A percentile compares a stretch with the other conserved stretches of the same genome.
Evolutionary conservation across 352 stramenopile genomes (phyloP).

Genomic region (Plasmopara viticola): DNA sequence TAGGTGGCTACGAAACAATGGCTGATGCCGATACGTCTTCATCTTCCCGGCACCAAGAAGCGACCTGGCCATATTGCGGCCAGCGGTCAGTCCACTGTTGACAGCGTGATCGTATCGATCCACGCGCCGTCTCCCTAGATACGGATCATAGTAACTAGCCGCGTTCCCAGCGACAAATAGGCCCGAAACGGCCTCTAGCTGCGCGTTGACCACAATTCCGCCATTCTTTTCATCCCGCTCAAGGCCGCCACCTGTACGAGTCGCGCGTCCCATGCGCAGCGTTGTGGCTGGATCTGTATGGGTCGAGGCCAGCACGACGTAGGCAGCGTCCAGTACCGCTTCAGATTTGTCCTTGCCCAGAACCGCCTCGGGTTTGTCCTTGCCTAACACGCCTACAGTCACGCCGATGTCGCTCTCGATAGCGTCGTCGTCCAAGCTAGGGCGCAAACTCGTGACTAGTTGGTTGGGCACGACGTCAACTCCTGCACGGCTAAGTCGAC

Average conservation of each 20-base stretch:
- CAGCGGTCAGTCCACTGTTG: conserved; percentile 86
- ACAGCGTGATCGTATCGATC: conserved; percentile 90
- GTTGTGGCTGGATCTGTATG: conserved; percentile 76
- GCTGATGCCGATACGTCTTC: conserved; percentile 86
- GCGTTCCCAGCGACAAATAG: conserved; percentile 88
- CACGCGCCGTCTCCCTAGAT: conserved; percentile 79
- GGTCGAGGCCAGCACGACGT: conserved; percentile 88
- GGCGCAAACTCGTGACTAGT: conserved; percentile 75
- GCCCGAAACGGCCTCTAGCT: conserved; percentile 84
- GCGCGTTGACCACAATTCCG: conserved; percentile 87
- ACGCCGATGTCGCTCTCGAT: conserved; percentile 31
- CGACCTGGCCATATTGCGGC: conserved; percentile 81
- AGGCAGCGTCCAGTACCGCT: conserved; percentile 74
- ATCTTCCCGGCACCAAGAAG: conserved; percentile 42
- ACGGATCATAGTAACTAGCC: conserved; percentile 87
- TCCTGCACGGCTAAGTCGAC: conserved; percentile 43
- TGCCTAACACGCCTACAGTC: conserved; percentile 55
- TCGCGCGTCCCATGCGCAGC: conserved; percentile 50
- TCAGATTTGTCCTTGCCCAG: conserved; percentile 38
- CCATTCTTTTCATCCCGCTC: conserved; percentile 85
- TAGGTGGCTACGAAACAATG: conserved; percentile 81
- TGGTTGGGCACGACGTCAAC: conserved; percentile 62
- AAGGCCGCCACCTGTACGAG: conserved; percentile 41
- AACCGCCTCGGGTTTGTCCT: conserved; percentile 42
- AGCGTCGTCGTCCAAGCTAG: conserved; percentile 39